A percentile compares a stretch with the other conserved stretches of the same genome.
phyloP scores from a whole-genome alignment of 345 rosid species.

The Camelina sativa region DNA sequence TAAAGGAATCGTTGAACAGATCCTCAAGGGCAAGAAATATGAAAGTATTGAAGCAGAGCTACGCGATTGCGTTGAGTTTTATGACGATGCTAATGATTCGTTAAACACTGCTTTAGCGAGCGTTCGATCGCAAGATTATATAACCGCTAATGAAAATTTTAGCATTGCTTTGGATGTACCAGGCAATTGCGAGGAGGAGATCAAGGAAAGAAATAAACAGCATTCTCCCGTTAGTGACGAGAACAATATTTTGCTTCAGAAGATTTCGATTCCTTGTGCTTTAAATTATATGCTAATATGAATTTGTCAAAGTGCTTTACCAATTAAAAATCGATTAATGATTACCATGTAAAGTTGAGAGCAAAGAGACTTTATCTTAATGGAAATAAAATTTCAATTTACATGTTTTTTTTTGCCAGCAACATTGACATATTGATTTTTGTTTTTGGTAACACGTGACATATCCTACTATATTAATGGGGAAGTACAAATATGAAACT shows the following conservation, averaged over 20 bases:
- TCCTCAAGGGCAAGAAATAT: no score
- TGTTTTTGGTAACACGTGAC: no score
- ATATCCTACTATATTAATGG: no score
- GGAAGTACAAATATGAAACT: no score
- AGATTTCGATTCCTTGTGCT: constrained; percentile 47
- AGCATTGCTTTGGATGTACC: neutral
- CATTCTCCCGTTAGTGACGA: constrained; percentile 40
- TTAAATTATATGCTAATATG: constrained; percentile 45
- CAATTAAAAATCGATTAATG: neutral
- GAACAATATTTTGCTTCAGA: constrained; percentile 34
- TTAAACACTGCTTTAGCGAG: no score
- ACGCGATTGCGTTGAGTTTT: no score
- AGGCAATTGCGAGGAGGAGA: constrained; percentile 46
- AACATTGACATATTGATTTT: neutral
- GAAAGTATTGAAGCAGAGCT: no score
- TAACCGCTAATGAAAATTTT: no score
- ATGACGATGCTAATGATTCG: no score
- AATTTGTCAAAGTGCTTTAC: neutral
- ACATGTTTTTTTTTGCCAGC: neutral
- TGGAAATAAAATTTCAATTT: neutral
- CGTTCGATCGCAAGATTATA: no score
- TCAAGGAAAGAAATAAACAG: constrained; percentile 33
- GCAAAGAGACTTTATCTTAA: neutral
- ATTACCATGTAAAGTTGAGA: neutral
- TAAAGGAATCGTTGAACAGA: no score